Evolutionary conservation across 331 rosid species (phyloP).

Genomic region (Prunus yedoensis): DNA sequence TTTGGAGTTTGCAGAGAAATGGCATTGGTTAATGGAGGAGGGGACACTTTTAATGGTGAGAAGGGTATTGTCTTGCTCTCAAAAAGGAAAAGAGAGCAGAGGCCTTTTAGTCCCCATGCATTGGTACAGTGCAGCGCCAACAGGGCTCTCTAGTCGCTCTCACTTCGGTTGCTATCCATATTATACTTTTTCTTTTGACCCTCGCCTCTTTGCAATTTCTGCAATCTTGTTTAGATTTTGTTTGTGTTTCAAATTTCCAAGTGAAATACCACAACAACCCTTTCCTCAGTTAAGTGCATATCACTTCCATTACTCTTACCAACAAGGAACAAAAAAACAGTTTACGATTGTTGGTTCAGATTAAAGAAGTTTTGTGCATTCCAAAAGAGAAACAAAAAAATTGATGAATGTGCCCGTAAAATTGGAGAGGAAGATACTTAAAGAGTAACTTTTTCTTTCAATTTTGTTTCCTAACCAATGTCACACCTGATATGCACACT

Average conservation of each 20-base stretch:
- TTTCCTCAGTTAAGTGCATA: neutral
- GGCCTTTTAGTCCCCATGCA: constrained; percentile 45
- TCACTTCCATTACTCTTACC: neutral
- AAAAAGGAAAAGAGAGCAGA: constrained; percentile 46
- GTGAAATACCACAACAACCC: neutral
- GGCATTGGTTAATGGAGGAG: constrained; percentile 41
- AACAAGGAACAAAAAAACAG: neutral
- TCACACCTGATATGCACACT: too few species aligned
- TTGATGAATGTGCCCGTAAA: too few species aligned
- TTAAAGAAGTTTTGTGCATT: neutral
- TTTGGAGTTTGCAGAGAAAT: constrained; percentile 38
- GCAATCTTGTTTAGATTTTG: constrained; percentile 33
- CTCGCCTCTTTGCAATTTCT: constrained; percentile 19
- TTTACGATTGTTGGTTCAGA: neutral
- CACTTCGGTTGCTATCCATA: constrained; percentile 48
- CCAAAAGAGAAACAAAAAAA: too few species aligned
- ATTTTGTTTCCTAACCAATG: too few species aligned
- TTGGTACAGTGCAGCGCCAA: neutral
- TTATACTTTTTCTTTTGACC: constrained; percentile 52
- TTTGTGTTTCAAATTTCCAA: constrained; percentile 23
- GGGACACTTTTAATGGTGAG: neutral
- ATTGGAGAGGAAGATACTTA: too few species aligned
- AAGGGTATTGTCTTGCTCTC: constrained; percentile 26
- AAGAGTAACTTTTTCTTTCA: too few species aligned
- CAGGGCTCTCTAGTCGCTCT: constrained; percentile 37